These are phyloP conservation scores for Batrachochytrium dendrobatidis DNA, from an alignment of 371 early-diverging fungal genomes.

Conservation along the genomic window DNA sequence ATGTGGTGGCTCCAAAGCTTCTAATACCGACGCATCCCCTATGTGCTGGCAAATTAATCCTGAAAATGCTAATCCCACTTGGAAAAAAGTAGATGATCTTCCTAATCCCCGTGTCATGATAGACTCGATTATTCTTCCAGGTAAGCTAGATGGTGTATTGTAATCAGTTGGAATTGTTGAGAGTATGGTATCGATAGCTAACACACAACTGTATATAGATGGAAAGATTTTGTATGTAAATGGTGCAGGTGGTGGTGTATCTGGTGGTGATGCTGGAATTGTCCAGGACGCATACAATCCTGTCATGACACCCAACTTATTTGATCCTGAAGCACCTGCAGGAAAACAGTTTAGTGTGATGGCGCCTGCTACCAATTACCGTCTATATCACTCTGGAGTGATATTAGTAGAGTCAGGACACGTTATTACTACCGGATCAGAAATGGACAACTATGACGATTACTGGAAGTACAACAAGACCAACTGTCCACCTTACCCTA, in stretches of 20 bases:
- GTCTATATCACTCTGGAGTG: conserved; percentile 23
- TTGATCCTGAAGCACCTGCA: conserved; percentile 11
- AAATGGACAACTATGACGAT: conserved; percentile 26
- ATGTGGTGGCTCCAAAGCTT: conserved; percentile 27
- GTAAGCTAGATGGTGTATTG: conserved; percentile 3
- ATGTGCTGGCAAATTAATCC: not conserved
- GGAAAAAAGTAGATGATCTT: not conserved
- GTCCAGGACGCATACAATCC: conserved; percentile 14
- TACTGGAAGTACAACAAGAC: conserved; percentile 2
- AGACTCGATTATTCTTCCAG: conserved; percentile 23
- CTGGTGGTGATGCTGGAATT: conserved; percentile 12
- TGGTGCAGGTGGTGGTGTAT: conserved; percentile 17
- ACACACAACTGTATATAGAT: conserved; percentile 11
- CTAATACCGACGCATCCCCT: not conserved
- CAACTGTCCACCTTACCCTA: not conserved
- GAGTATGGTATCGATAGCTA: not conserved
- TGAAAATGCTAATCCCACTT: not conserved
- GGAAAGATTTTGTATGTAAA: conserved; percentile 21
- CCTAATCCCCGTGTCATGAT: conserved; percentile 24
- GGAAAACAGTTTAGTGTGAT: not conserved
- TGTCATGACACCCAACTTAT: conserved; percentile 2
- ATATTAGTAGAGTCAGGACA: conserved; percentile 10
- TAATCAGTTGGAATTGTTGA: not conserved
- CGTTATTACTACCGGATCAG: conserved; percentile 14
- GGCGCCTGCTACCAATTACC: not conserved